These are phyloP conservation scores for Hermanozyma aechmeae DNA, from an alignment of 805 yeast species.

Conservation along the genomic window DNA sequence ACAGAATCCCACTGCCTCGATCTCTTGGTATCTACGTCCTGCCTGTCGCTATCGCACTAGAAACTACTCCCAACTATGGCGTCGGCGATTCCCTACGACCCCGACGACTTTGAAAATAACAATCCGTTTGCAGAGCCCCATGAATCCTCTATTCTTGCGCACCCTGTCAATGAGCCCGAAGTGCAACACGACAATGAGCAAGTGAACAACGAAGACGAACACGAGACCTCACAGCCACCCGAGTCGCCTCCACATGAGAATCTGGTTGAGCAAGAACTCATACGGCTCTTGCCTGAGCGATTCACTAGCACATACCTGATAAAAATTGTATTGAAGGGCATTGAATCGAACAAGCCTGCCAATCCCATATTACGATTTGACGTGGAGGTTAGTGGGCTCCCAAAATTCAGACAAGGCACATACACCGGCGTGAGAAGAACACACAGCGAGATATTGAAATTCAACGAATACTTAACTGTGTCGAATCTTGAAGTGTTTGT, in stretches of 20 bases:
- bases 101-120: slow-evolving; percentile 36
- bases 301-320: slow-evolving; percentile 35
- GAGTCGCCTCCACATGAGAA: slow-evolving; percentile 2
- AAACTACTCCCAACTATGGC: too few relatives aligned
- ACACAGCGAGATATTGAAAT: slow-evolving; percentile 62
- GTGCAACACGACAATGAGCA: slow-evolving; percentile 10
- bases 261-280: slow-evolving; percentile 33
- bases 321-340: slow-evolving; percentile 47
- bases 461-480: slow-evolving; percentile 68
- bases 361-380: slow-evolving; percentile 78
- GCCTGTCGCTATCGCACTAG: too few relatives aligned
- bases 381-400: slow-evolving; percentile 42
- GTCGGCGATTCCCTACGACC: slow-evolving; percentile 37
- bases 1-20: too few relatives aligned
- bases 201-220: slow-evolving; percentile 1
- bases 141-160: slow-evolving; percentile 4
- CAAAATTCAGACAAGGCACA: slow-evolving; percentile 60
- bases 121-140: slow-evolving; percentile 32
- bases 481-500: slow-evolving; percentile 90
- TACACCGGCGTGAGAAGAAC: slow-evolving; percentile 77
- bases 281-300: slow-evolving; percentile 43
- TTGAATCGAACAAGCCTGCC: slow-evolving; percentile 65
- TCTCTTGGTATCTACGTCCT: too few relatives aligned
- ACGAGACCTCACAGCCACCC: background rate
- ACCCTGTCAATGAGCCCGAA: background rate